Percentiles rank a stretch among this genome's conserved stretches.
Evolutionary conservation across 805 yeast species (phyloP).

Genomic region (Cyberlindnera subsufficiens): DNA sequence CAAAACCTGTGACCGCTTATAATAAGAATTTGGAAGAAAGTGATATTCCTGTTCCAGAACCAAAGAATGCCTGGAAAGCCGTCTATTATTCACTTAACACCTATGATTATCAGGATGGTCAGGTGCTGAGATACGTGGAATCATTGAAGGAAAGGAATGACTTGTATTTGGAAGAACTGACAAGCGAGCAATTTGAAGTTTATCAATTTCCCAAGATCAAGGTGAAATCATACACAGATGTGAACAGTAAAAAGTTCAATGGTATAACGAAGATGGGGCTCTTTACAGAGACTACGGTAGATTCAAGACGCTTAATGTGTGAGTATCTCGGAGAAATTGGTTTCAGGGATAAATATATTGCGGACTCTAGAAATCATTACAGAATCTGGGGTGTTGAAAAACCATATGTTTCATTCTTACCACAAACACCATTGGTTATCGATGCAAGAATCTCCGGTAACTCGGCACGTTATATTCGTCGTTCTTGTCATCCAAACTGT

Average conservation of each 20-base stretch:
- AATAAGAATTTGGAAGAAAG: constrained; percentile 29
- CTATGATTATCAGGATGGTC: constrained; percentile 39
- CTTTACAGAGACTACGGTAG: constrained; percentile 34
- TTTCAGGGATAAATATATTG: constrained; percentile 54
- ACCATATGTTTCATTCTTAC: constrained; percentile 52
- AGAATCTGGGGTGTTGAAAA: constrained; percentile 62
- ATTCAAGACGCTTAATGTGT: constrained; percentile 43
- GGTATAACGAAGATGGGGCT: constrained; percentile 72
- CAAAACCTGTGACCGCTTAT: constrained; percentile 17
- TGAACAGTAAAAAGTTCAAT: constrained; percentile 42
- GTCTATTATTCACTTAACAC: constrained; percentile 27
- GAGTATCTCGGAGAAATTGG: constrained; percentile 74
- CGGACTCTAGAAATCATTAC: constrained; percentile 72
- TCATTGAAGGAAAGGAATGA: constrained; percentile 9
- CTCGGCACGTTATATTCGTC: constrained; percentile 64
- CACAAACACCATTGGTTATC: constrained; percentile 56
- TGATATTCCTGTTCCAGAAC: constrained; percentile 29
- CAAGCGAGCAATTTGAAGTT: constrained; percentile 19
- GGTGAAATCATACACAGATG: constrained; percentile 57
- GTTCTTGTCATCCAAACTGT: constrained; percentile 75
- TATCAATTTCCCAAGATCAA: constrained; percentile 29
- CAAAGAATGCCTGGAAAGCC: constrained; percentile 30
- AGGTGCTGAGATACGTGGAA: constrained; percentile 40
- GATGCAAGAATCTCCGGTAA: constrained; percentile 83
- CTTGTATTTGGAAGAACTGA: constrained; percentile 13